phyloP scores from a whole-genome alignment of 2,329 filamentous ascomycete genomes.

The Colletotrichum incanum region DNA sequence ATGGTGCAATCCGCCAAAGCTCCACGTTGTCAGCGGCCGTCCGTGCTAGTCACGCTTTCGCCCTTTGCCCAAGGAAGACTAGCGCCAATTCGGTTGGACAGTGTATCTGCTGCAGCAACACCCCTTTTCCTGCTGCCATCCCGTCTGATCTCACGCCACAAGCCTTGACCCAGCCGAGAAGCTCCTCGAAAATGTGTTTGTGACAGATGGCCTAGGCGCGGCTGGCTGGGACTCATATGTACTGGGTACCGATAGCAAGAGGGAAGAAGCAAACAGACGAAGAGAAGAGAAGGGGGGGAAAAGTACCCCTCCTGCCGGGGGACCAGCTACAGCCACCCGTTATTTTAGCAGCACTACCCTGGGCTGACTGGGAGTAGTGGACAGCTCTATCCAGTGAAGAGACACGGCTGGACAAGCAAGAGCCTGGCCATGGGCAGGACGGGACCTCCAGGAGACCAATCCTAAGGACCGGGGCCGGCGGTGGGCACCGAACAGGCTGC shows the following conservation, averaged over 20 bases:
- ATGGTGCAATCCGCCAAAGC: constrained; percentile 25
- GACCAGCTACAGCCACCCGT: constrained; percentile 29
- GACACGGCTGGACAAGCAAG: constrained; percentile 28
- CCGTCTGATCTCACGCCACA: constrained; percentile 34
- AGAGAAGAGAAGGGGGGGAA: background rate
- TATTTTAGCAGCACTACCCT: constrained; percentile 21
- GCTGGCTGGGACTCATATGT: background rate
- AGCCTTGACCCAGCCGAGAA: constrained; percentile 29
- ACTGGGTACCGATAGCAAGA: constrained; percentile 2
- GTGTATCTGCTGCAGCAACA: constrained; percentile 23
- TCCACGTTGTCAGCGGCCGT: constrained; percentile 27
- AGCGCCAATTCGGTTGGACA: constrained; percentile 28
- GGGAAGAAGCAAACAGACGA: background rate
- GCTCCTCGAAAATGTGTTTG: background rate
- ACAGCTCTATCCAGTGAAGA: constrained; percentile 23
- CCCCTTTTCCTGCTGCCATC: constrained; percentile 37
- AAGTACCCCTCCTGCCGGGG: constrained; percentile 1
- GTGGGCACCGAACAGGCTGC: constrained; percentile 27
- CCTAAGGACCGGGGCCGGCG: constrained; percentile 20
- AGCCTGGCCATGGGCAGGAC: constrained; percentile 19
- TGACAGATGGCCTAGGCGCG: constrained; percentile 3
- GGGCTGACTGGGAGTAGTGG: constrained; percentile 13
- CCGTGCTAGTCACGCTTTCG: constrained; percentile 15
- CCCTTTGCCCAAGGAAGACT: constrained; percentile 25
- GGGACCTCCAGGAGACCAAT: constrained; percentile 26